Base-by-base conservation (phyloP, 2,329 filamentous ascomycete species). In the Alternaria metachromatica region DNA sequence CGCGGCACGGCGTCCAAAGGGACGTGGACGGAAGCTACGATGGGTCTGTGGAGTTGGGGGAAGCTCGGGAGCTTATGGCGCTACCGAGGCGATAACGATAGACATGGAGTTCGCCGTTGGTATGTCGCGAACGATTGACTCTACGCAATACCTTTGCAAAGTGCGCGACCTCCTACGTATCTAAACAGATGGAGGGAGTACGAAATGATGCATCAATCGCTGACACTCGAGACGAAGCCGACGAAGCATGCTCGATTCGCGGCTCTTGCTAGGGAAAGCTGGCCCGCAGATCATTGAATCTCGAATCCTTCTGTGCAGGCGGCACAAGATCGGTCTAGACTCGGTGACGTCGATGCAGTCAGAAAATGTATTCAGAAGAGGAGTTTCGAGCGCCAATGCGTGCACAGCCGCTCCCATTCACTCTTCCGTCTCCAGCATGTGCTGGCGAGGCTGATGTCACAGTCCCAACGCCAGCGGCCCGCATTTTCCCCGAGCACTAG, bases 401-500 rank as follows among this genome's bases (percentile, higher is more conserved):
- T 23, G 15, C 45, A 49, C 13, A 11, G 49, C 30, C 6, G 20
- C 20, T 12, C 30, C 49, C 37, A 13, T 25, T 37, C 49, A 53
- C n/a, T 37, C 28, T 53, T 12, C 30, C 12, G 49, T n/a, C 33
- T 12, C 28, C 20, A 41, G 21, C 54, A 43, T 43, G 45, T n/a
- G 46, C 37, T 44, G 46, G 51, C 48, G 25, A 60, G 50, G 53
- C 63, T 60, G 61, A 62, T 64, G 64, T 66, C 56, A 63, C 50
- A 49, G 56, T 33, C 58, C 43, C 58, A 50, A 26, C 63, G 61
- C 65, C 65, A 44, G 50, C 67, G 66, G 67, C 66, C 68, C 68
- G 68, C 64, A 63, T 63, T 68, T 69, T 65, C 62, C 68, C 63
- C 70, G 69, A 65, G 53, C 58, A 62, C 65, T 72, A 72, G 68